phyloP scores from a whole-genome alignment of 2,329 filamentous ascomycete genomes.

The Erysiphe pulchra region DNA sequence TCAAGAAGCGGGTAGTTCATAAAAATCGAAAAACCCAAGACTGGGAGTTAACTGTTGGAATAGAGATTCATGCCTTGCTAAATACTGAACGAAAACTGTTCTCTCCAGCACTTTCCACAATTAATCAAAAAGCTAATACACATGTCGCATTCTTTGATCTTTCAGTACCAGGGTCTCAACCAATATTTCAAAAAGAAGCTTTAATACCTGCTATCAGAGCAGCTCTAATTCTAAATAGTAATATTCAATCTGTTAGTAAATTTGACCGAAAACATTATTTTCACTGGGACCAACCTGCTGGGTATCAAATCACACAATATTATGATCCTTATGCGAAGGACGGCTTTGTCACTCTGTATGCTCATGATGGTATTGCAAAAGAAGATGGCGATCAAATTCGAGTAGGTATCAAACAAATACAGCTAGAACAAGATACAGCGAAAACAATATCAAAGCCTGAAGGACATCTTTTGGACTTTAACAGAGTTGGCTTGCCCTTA shows the following conservation, averaged over 20 bases:
- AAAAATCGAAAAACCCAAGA: slow-evolving; percentile 2
- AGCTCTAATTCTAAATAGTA: slow-evolving; percentile 59
- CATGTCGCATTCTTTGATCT: slow-evolving; percentile 75
- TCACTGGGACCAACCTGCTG: slow-evolving; percentile 89
- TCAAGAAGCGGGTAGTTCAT: too few relatives aligned
- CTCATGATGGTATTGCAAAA: slow-evolving; percentile 54
- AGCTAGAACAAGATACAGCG: slow-evolving; percentile 94
- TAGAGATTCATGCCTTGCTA: slow-evolving; percentile 91
- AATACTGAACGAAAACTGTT: slow-evolving; percentile 81
- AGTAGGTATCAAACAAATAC: slow-evolving; percentile 75
- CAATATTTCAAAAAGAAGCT: slow-evolving; percentile 57
- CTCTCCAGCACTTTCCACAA: slow-evolving; percentile 40
- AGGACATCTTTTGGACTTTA: slow-evolving; percentile 70
- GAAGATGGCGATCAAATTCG: slow-evolving; percentile 44
- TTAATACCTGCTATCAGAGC: slow-evolving; percentile 77
- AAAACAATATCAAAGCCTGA: slow-evolving; percentile 65
- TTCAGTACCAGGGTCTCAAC: slow-evolving; percentile 72
- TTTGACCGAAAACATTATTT: slow-evolving; percentile 99
- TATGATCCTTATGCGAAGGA: slow-evolving; percentile 48
- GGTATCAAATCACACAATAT: slow-evolving; percentile 96
- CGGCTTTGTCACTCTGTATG: slow-evolving; percentile 43
- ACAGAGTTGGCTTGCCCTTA: slow-evolving; percentile 70
- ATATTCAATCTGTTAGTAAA: slow-evolving; percentile 47
- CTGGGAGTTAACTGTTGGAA: slow-evolving; percentile 92
- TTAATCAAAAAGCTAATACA: slow-evolving; percentile 51